Base-by-base conservation (phyloP, 495 filamentous ascomycete species). In the Aspergillus hancockii region DNA sequence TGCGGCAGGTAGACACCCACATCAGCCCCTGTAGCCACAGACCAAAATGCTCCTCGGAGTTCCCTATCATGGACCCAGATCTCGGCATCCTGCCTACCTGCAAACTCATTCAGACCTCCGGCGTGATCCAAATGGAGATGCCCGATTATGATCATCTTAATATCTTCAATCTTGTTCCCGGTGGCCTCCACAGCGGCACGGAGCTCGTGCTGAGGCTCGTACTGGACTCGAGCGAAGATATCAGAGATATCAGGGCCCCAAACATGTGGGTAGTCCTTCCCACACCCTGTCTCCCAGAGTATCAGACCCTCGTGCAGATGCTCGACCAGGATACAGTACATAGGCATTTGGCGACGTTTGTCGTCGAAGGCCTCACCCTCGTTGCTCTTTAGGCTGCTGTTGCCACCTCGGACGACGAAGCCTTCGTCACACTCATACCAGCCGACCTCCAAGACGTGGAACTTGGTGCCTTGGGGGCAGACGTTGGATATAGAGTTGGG, bases 61-160 rank as follows among this genome's bases (percentile, higher is more conserved):
- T n/a, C n/a, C n/a, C n/a, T n/a, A n/a, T n/a, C n/a, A n/a, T n/a
- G n/a, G n/a, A n/a, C n/a, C n/a, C n/a, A n/a, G n/a, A n/a, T n/a
- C n/a, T n/a, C n/a, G n/a, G n/a, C n/a, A n/a, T n/a, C n/a, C n/a
- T n/a, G n/a, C n/a, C n/a, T n/a, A n/a, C n/a, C n/a, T n/a, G n/a
- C n/a, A n/a, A 62, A 62, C 38, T 62, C 38, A 19, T 62, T 49
- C 7, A 80, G 58, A 0, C 77, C 77, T 1, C 77, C 77, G 0
- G 77, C 76, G 61, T 80, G 76, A 53, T 80, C 75, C 3, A 78
- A 63, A 60, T 80, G 77, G 58, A 80, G 59, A 54, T 80, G 77
- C 5, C 77, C 76, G 7, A 80, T 71, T 28, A 80, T 72, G 13
- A 78, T 70, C 62, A 70, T 75, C 60, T 78, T 79, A 18, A 80